These are phyloP conservation scores for Sicyos edulis DNA, from an alignment of 306 rosid species.

Conservation along the genomic window DNA sequence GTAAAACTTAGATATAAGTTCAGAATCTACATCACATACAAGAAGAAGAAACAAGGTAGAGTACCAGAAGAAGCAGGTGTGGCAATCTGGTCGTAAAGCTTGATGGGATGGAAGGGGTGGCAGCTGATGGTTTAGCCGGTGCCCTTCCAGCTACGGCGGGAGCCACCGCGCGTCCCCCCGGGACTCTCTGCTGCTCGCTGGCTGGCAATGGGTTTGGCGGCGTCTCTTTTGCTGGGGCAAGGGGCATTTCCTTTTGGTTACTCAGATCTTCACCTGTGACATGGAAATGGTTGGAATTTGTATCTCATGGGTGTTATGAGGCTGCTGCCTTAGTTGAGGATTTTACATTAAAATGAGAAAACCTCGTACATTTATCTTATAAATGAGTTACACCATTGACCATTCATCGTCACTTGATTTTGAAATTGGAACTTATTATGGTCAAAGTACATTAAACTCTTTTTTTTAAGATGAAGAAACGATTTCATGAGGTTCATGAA, in stretches of 20 bases:
- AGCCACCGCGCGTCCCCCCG: slow-evolving; percentile 55
- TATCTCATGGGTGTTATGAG: no score
- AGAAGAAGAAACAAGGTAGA: slow-evolving; percentile 33
- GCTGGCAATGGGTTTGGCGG: slow-evolving; percentile 66
- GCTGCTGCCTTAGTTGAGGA: no score
- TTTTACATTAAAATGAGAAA: no score
- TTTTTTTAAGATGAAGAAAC: no score
- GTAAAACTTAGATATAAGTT: slow-evolving; percentile 29
- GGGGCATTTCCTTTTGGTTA: slow-evolving; percentile 47
- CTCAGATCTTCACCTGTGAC: slow-evolving; percentile 71
- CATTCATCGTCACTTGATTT: no score
- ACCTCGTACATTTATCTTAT: no score
- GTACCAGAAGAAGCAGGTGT: slow-evolving; percentile 30
- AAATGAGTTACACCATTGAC: no score
- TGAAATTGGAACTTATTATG: no score
- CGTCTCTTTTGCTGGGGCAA: slow-evolving; percentile 40
- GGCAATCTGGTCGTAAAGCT: slow-evolving; percentile 31
- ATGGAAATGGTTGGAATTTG: no score
- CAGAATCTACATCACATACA: slow-evolving; percentile 20
- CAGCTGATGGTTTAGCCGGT: slow-evolving; percentile 70
- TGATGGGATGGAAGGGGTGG: slow-evolving; percentile 35
- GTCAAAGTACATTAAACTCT: no score
- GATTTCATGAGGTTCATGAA: no score
- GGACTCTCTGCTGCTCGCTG: slow-evolving; percentile 66
- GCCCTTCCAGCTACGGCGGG: slow-evolving; percentile 94